These are phyloP conservation scores for Globisporangium irregulare DNA, from an alignment of 352 stramenopile genomes.

Conservation along the genomic window DNA sequence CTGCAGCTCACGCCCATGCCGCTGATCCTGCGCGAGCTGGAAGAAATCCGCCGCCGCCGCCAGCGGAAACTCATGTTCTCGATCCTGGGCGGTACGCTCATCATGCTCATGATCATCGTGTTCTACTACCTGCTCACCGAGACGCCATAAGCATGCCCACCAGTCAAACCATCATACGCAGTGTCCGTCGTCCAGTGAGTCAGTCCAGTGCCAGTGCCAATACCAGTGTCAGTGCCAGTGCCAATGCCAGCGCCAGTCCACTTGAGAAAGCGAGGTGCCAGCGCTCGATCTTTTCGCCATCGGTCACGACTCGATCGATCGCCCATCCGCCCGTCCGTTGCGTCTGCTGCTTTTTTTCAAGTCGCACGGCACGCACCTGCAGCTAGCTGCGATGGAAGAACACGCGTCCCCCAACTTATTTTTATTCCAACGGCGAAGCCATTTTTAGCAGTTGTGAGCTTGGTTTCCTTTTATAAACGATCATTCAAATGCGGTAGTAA, in stretches of 20 bases:
- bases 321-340: background rate
- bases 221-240: background rate
- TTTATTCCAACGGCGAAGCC: background rate
- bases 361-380: background rate
- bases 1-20: constrained; percentile 63
- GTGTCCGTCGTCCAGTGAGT: background rate
- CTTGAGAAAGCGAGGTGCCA: background rate
- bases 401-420: background rate
- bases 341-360: background rate
- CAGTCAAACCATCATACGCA: background rate
- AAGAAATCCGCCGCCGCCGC: constrained; percentile 52
- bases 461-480: background rate
- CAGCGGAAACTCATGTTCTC: constrained; percentile 76
- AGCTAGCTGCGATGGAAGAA: background rate
- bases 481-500: background rate
- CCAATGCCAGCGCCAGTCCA: background rate
- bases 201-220: background rate
- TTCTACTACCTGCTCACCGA: constrained; percentile 78
- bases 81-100: constrained; percentile 53
- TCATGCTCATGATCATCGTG: constrained; percentile 72
- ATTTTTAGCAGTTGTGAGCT: background rate
- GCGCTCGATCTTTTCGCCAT: background rate
- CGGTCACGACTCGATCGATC: background rate
- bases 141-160: constrained; percentile 24
- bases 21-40: constrained; percentile 55